Percentiles rank a stretch among this genome's conserved stretches.
phyloP scores from a whole-genome alignment of 75 land plant species.

The Cryptomeria japonica region DNA sequence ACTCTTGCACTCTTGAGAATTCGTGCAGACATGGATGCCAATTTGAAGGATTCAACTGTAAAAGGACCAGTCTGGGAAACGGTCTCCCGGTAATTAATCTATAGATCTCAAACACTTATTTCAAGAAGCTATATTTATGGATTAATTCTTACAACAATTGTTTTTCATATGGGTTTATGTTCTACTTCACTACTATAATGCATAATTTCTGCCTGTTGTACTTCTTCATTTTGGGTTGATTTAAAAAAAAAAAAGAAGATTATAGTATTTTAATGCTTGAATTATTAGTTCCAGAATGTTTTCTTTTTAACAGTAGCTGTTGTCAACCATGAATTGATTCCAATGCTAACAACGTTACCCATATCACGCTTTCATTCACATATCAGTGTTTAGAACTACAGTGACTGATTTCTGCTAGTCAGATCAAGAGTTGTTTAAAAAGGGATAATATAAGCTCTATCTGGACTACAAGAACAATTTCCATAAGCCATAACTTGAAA shows the following conservation, averaged over 20 bases:
- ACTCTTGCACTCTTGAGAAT: slow-evolving; percentile 28
- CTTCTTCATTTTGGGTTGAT: neutral
- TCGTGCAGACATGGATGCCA: slow-evolving; percentile 22
- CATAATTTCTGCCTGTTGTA: neutral
- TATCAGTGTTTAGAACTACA: neutral
- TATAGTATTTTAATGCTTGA: neutral
- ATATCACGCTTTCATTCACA: neutral
- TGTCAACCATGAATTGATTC: neutral
- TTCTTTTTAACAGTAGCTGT: neutral
- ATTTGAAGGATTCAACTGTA: slow-evolving; percentile 15
- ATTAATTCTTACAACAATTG: neutral
- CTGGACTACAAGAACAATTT: neutral
- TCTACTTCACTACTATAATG: neutral
- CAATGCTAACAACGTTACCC: neutral
- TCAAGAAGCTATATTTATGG: too few relatives aligned
- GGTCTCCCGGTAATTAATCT: slow-evolving; percentile 19
- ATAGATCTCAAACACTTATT: neutral
- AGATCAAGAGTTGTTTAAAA: neutral
- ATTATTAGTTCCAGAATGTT: neutral
- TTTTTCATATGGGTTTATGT: neutral
- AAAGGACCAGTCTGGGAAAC: slow-evolving; percentile 30
- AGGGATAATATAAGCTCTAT: neutral
- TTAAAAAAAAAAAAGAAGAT: too few relatives aligned
- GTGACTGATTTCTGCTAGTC: neutral
- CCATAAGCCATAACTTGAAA: neutral